Conservation (phyloP, 352 stramenopile genomes). For the Aphanomyces cochlioides region DNA sequence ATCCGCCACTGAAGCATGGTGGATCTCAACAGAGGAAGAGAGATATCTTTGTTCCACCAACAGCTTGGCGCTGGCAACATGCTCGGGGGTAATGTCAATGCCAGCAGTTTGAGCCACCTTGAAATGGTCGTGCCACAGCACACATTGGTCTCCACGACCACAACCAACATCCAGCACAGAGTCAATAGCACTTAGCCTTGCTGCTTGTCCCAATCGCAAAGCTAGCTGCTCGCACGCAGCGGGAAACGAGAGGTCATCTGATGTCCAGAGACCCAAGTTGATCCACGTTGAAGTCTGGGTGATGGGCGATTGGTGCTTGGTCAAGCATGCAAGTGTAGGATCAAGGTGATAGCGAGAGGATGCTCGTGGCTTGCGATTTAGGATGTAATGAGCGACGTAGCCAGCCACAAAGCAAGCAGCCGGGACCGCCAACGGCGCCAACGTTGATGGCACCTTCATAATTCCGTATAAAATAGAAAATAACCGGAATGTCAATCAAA, state of each 20-base stretch:
- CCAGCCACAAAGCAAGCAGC: constrained; percentile 23
- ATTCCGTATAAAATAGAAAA: constrained; percentile 11
- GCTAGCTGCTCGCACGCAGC: constrained; percentile 24
- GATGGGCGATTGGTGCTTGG: constrained; percentile 22
- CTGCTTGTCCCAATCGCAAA: constrained; percentile 19
- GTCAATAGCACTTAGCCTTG: background rate
- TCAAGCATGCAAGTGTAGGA: constrained; percentile 20
- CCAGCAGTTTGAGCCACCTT: constrained; percentile 9
- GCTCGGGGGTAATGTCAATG: constrained; percentile 23
- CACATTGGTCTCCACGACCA: constrained; percentile 28
- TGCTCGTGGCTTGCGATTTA: background rate
- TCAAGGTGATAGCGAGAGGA: constrained; percentile 15
- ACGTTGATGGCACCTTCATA: background rate
- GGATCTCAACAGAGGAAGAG: background rate
- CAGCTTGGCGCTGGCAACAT: background rate
- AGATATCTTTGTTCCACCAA: constrained; percentile 5
- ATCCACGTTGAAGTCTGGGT: constrained; percentile 30
- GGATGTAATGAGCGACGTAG: constrained; percentile 19
- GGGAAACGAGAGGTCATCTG: constrained; percentile 15
- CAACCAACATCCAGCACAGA: constrained; percentile 17
- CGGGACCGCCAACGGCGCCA: constrained; percentile 7
- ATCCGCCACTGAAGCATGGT: constrained; percentile 3
- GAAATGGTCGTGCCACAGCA: constrained; percentile 22
- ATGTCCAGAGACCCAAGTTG: constrained; percentile 29
- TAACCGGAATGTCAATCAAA: background rate